These are phyloP conservation scores for Pseudocercospora musae DNA, from an alignment of 2,329 filamentous ascomycete genomes.

Conservation along the genomic window DNA sequence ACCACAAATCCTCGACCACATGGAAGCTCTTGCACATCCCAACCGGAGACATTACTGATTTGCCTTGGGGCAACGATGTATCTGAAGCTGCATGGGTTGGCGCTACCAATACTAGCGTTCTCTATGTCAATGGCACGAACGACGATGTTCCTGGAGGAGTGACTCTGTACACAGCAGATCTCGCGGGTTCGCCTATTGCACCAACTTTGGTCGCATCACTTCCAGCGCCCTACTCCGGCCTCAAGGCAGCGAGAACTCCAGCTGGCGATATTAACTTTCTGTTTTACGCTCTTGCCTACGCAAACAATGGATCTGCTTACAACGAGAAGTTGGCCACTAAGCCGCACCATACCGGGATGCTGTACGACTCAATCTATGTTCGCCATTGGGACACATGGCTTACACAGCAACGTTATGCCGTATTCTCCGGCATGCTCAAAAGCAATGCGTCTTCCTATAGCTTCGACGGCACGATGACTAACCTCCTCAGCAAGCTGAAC, in stretches of 20 bases:
- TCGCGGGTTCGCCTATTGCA: slow-evolving; percentile 23
- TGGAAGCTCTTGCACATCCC: slow-evolving; percentile 27
- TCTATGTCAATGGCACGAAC: slow-evolving; percentile 32
- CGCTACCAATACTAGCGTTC: slow-evolving; percentile 28
- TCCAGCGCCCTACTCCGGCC: slow-evolving; percentile 38
- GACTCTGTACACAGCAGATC: slow-evolving; percentile 40
- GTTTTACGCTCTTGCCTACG: slow-evolving; percentile 27
- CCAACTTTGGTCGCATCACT: slow-evolving; percentile 32
- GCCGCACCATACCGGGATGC: slow-evolving; percentile 43
- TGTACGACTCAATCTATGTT: slow-evolving; percentile 53
- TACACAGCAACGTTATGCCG: slow-evolving; percentile 47
- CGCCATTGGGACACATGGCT: slow-evolving; percentile 54
- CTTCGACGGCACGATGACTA: slow-evolving; percentile 22
- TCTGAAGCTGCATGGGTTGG: slow-evolving; percentile 34
- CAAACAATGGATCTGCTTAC: slow-evolving; percentile 39
- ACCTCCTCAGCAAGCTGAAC: slow-evolving; percentile 23
- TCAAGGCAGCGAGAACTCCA: slow-evolving; percentile 33
- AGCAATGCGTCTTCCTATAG: slow-evolving; percentile 14
- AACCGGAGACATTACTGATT: slow-evolving; percentile 25
- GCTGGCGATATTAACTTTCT: slow-evolving; percentile 31
- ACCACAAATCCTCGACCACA: slow-evolving; percentile 19
- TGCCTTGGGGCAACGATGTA: slow-evolving; percentile 22
- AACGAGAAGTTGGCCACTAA: slow-evolving; percentile 50
- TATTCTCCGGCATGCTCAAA: slow-evolving; percentile 48
- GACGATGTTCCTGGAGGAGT: slow-evolving; percentile 29